Percentiles rank a stretch among this genome's conserved stretches.
Conservation (phyloP, 1,139 yeast species). For the Hyphopichia fennica region DNA sequence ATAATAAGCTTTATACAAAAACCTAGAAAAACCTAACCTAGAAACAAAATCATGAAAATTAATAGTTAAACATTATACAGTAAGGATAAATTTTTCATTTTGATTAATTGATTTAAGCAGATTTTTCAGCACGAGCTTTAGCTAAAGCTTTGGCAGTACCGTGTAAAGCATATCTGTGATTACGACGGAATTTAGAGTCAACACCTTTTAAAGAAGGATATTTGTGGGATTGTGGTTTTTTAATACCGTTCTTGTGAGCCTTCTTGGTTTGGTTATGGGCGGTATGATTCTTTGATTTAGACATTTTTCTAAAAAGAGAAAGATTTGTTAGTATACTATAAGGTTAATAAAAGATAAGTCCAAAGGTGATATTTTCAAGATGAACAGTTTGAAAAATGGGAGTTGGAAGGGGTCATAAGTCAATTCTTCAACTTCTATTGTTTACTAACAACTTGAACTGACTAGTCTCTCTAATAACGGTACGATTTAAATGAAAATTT, state of each 20-base stretch:
- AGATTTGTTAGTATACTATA: neutral
- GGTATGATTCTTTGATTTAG: slow-evolving; percentile 99
- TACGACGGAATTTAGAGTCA: slow-evolving; percentile 98
- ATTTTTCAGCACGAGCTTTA: slow-evolving; percentile 59
- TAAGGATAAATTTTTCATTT: slow-evolving; percentile 1
- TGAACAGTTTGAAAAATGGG: too few relatives aligned
- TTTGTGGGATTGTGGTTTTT: slow-evolving; percentile 97
- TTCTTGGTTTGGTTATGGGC: slow-evolving; percentile 99
- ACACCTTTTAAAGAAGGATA: slow-evolving; percentile 98
- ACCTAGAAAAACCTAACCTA: slow-evolving; percentile 4
- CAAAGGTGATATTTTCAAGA: neutral
- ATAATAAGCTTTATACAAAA: slow-evolving; percentile 12
- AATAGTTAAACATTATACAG: slow-evolving; percentile 16
- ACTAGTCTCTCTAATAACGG: too few relatives aligned
- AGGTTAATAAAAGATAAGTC: neutral
- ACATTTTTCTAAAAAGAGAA: slow-evolving; percentile 51
- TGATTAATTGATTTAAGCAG: slow-evolving; percentile 19
- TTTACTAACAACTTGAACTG: too few relatives aligned
- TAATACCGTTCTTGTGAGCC: slow-evolving; percentile 99
- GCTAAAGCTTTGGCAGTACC: slow-evolving; percentile 96
- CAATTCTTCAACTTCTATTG: too few relatives aligned
- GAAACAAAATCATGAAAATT: slow-evolving; percentile 16
- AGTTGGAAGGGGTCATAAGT: too few relatives aligned
- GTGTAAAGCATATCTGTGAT: slow-evolving; percentile 99
- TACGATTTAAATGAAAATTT: too few relatives aligned